phyloP scores from a whole-genome alignment of 2,329 filamentous ascomycete species.

The Diplodia seriata region DNA sequence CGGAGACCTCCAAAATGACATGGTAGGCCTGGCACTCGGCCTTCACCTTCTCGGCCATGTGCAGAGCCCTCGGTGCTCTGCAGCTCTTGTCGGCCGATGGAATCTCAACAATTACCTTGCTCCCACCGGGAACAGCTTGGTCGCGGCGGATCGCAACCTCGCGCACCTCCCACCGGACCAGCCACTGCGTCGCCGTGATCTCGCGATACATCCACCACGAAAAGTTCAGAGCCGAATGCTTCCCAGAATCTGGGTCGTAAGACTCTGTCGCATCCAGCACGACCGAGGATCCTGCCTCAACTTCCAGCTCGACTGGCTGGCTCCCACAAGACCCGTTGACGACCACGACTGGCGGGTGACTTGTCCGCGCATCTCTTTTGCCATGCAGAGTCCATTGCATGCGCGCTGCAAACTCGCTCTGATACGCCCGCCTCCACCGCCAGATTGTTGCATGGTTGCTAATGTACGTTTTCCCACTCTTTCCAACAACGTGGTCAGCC shows the following conservation, averaged over 20 bases:
- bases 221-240: slow-evolving; percentile 51
- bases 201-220: slow-evolving; percentile 60
- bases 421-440: slow-evolving; percentile 61
- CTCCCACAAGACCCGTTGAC: slow-evolving; percentile 52
- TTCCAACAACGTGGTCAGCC: slow-evolving; percentile 46
- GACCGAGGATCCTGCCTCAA: slow-evolving; percentile 50
- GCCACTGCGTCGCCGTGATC: slow-evolving; percentile 54
- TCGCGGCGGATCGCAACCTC: slow-evolving; percentile 47
- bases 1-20: slow-evolving; percentile 58
- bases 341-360: slow-evolving; percentile 57
- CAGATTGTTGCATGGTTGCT: slow-evolving; percentile 60
- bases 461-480: slow-evolving; percentile 44
- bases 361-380: slow-evolving; percentile 46
- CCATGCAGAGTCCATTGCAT: slow-evolving; percentile 56
- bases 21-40: slow-evolving; percentile 56
- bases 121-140: slow-evolving; percentile 36
- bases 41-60: slow-evolving; percentile 43
- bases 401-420: slow-evolving; percentile 58
- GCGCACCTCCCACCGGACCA: slow-evolving; percentile 50
- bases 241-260: slow-evolving; percentile 55
- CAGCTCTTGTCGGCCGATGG: slow-evolving; percentile 53
- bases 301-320: slow-evolving; percentile 50
- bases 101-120: slow-evolving; percentile 49
- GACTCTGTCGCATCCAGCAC: slow-evolving; percentile 55
- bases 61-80: slow-evolving; percentile 44